Evolutionary conservation across 805 yeast species (phyloP).

Genomic region (Candida dajiaensis): DNA sequence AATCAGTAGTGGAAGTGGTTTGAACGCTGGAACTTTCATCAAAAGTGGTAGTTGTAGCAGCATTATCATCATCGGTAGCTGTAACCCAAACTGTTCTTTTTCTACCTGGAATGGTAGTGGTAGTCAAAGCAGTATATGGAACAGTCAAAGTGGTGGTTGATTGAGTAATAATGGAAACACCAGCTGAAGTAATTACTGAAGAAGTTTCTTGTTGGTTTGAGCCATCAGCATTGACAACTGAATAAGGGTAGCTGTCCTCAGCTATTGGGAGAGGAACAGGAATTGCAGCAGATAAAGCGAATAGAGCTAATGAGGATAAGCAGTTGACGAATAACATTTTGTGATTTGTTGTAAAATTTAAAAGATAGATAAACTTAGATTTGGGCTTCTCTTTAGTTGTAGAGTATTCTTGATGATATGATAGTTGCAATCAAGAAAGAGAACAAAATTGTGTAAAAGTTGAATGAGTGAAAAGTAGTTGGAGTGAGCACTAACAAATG

Average conservation of each 20-base stretch:
- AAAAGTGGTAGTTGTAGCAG: not conserved
- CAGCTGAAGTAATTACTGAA: not conserved
- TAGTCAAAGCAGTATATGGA: constrained; percentile 18
- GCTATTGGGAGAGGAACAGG: constrained; percentile 19
- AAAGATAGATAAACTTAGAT: not conserved
- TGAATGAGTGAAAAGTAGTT: constrained; percentile 19
- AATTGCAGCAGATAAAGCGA: constrained; percentile 15
- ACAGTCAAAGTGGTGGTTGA: constrained; percentile 18
- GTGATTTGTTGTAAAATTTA: not conserved
- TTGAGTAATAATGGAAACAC: constrained; percentile 10
- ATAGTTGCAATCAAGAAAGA: not conserved
- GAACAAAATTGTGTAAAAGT: constrained; percentile 3
- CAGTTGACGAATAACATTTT: constrained; percentile 22
- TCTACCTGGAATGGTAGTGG: constrained; percentile 18
- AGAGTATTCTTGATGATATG: constrained; percentile 1
- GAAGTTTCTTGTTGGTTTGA: constrained; percentile 21
- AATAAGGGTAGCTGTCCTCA: constrained; percentile 15
- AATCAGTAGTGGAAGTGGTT: constrained; percentile 1
- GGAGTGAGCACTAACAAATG: constrained; percentile 20
- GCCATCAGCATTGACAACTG: constrained; percentile 25
- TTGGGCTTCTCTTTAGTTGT: not conserved
- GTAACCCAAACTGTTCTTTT: constrained; percentile 23
- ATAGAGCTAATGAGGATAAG: constrained; percentile 16
- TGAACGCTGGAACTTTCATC: not conserved
- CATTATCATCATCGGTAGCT: constrained; percentile 14